Percentiles rank a stretch among this genome's conserved stretches.
phyloP scores from a whole-genome alignment of 2,329 filamentous ascomycete species.

The Monilinia fructicola region DNA sequence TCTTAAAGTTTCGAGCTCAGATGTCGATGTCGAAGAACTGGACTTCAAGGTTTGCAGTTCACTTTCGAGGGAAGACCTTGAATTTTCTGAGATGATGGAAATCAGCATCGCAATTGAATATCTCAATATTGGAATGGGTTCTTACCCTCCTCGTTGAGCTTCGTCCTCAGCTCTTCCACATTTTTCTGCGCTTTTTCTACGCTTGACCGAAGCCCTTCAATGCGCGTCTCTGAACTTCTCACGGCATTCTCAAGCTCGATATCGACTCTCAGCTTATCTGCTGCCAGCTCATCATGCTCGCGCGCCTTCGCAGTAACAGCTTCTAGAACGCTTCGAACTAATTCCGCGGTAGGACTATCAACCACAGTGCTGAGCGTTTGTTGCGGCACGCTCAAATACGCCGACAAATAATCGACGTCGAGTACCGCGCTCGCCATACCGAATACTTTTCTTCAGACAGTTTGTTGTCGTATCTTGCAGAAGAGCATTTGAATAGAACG shows the following conservation, averaged over 20 bases:
- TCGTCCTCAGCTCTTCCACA: constrained; percentile 75
- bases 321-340: constrained; percentile 72
- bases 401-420: constrained; percentile 71
- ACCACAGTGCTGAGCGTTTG: constrained; percentile 59
- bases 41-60: constrained; percentile 79
- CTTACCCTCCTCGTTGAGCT: constrained; percentile 79
- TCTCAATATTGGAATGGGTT: neutral
- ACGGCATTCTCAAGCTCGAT: constrained; percentile 93
- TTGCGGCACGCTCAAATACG: constrained; percentile 68
- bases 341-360: constrained; percentile 71
- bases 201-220: constrained; percentile 76
- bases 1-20: constrained; percentile 73
- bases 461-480: constrained; percentile 16
- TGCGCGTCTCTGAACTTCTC: constrained; percentile 77
- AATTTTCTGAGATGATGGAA: constrained; percentile 60
- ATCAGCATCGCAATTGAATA: constrained; percentile 19
- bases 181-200: constrained; percentile 83
- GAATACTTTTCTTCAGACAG: constrained; percentile 25
- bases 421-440: constrained; percentile 61
- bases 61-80: constrained; percentile 72
- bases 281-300: constrained; percentile 77
- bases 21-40: constrained; percentile 69
- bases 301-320: constrained; percentile 76
- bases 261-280: constrained; percentile 84
- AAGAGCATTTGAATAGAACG: constrained; percentile 18